Evolutionary conservation across 208 protist genomes (phyloP).

Genomic region (Leishmania lainsoni): DNA sequence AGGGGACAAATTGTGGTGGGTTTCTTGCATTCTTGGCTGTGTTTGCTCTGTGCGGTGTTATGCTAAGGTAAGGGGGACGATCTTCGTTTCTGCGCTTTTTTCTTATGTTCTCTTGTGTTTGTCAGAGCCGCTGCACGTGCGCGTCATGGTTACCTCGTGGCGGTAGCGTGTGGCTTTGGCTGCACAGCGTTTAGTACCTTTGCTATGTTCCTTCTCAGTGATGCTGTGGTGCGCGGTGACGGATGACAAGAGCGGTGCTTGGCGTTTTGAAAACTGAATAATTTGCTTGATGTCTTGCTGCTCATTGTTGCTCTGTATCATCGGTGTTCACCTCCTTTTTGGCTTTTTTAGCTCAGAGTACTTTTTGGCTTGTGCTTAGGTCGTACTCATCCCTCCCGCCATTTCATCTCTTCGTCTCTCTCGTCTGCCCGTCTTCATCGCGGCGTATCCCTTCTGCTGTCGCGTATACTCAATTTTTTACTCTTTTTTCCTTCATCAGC

Average conservation of each 20-base stretch:
- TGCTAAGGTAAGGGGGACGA: slow-evolving; percentile 9
- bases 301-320: not conserved
- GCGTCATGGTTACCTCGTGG: not conserved
- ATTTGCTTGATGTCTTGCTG: not conserved
- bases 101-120: not conserved
- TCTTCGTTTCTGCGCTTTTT: not conserved
- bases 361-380: not conserved
- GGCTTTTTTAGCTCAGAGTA: not conserved
- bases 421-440: not conserved
- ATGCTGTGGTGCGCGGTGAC: not conserved
- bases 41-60: slow-evolving; percentile 17
- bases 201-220: not conserved
- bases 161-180: not conserved
- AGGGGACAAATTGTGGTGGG: not conserved
- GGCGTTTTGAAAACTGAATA: not conserved
- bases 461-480: not conserved
- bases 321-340: not conserved
- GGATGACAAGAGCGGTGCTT: not conserved
- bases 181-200: not conserved
- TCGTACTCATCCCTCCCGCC: not conserved
- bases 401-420: not conserved
- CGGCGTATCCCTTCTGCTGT: not conserved
- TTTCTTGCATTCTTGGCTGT: slow-evolving; percentile 16
- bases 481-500: not conserved
- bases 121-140: not conserved